Conservation (phyloP, 768 basidiomycete species). For the Amanita molliuscula region DNA sequence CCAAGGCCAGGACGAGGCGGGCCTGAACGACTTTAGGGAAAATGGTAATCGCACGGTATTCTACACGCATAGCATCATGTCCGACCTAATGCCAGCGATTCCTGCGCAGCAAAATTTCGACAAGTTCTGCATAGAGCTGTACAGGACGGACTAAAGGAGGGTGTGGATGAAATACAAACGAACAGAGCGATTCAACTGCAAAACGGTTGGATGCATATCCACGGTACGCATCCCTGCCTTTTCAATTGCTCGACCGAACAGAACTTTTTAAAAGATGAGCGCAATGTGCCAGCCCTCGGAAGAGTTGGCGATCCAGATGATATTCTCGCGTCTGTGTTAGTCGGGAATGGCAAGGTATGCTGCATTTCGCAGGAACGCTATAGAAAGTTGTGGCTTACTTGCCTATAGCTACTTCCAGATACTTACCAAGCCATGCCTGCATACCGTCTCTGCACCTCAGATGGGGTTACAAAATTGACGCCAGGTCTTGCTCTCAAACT, state of each 20-base stretch:
- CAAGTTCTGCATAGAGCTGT: slow-evolving; percentile 51
- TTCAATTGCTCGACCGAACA: background rate
- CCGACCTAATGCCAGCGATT: background rate
- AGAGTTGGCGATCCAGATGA: slow-evolving; percentile 80
- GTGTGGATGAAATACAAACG: slow-evolving; percentile 53
- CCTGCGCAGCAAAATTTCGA: slow-evolving; percentile 43
- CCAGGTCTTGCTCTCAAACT: slow-evolving; percentile 44
- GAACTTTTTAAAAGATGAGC: slow-evolving; percentile 49
- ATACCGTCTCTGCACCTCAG: slow-evolving; percentile 69
- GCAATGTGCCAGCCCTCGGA: slow-evolving; percentile 66
- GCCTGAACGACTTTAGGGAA: slow-evolving; percentile 60
- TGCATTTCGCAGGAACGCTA: background rate
- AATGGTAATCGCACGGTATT: slow-evolving; percentile 36
- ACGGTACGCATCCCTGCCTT: slow-evolving; percentile 25
- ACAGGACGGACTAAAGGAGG: slow-evolving; percentile 40
- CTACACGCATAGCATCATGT: background rate
- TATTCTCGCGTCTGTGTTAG: slow-evolving; percentile 68
- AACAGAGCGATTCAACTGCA: slow-evolving; percentile 56
- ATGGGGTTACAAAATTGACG: slow-evolving; percentile 61
- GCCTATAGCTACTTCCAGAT: slow-evolving; percentile 44
- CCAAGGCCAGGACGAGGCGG: slow-evolving; percentile 27
- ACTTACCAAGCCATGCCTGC: slow-evolving; percentile 82
- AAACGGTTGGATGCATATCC: slow-evolving; percentile 84
- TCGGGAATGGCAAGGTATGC: slow-evolving; percentile 55
- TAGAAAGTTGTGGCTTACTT: background rate